Evolutionary conservation across 2,329 filamentous ascomycete genomes (phyloP), one percentile per base, ranked within the genome.

Genomic region (Penicillium sp.): DNA sequence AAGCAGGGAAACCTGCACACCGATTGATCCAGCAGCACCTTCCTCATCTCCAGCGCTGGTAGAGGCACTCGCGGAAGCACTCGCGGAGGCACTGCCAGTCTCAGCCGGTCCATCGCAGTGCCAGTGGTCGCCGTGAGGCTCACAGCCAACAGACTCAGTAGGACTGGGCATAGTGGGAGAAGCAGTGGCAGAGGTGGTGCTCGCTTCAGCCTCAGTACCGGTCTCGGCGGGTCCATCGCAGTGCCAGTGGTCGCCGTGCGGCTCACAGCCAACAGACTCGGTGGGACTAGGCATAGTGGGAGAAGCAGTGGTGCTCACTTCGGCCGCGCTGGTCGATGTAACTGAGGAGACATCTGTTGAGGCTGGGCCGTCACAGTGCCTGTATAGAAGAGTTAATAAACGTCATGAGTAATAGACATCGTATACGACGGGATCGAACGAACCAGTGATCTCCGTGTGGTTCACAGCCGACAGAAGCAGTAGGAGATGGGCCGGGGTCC

Each of bases 291-390:
- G 59, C 26, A 28, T 10, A 10, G 26, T 28, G 10, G 33, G 33
- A 35, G 35, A 22, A 13, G 6, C 19, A 13, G 48, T 47, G 2
- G 48, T 51, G 34, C 41, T 34, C 13, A 12, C 46, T 22, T 13
- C 46, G 4, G n/a, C 17, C 12, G 37, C 32, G 28, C 19, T 17
- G 31, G 39, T 6, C 10, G 45, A 43, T 22, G 17, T 28, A 15
- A 8, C 38, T 4, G 39, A 34, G 19, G 34, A 32, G 9, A 17
- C 37, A 24, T 15, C 24, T n/a, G 52, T 33, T 3, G 56, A 51
- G 8, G 57, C 60, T 12, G 63, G 61, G 4, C 60, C 64, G 7
- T 63, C 59, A 39, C 64, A 66, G 48, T 66, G 63, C 63, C 64
- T 64, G n/a, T 10, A 29, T 22, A 15, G 3, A 8, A 35, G 1